Evolutionary conservation across 1,139 yeast genomes (phyloP).

Genomic region (Yamadazyma siamensis): DNA sequence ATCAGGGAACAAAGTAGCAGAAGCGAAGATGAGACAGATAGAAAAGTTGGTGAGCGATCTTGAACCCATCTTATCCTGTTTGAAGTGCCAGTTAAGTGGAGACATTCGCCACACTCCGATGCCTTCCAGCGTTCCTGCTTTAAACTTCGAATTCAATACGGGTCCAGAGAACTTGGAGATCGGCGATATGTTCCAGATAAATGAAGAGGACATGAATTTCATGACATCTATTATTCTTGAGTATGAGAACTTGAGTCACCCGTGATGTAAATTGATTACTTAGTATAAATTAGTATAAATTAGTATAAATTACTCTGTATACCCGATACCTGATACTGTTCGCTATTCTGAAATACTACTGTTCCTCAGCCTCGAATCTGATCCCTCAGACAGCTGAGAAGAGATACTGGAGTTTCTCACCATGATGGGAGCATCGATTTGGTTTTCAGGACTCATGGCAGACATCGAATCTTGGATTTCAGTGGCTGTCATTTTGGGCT

Average conservation of each 20-base stretch:
- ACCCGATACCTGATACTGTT: too few species aligned
- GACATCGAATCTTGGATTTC: slow-evolving; percentile 6
- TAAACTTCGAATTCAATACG: too few species aligned
- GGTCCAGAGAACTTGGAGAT: too few species aligned
- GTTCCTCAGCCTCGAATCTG: slow-evolving; percentile 11
- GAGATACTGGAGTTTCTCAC: slow-evolving; percentile 6
- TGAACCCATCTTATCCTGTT: slow-evolving; percentile 6
- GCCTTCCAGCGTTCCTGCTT: too few species aligned
- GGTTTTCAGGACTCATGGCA: slow-evolving; percentile 1
- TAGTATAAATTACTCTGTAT: too few species aligned
- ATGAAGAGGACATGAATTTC: slow-evolving; percentile 8
- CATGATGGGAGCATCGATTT: slow-evolving; percentile 13
- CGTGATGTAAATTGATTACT: too few species aligned
- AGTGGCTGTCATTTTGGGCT: too few species aligned
- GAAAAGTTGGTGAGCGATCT: slow-evolving; percentile 13
- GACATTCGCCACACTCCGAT: too few species aligned
- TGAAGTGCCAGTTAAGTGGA: too few species aligned
- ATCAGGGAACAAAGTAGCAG: slow-evolving; percentile 24
- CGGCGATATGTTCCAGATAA: slow-evolving; percentile 7
- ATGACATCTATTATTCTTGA: too few species aligned
- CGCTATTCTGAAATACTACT: slow-evolving; percentile 10
- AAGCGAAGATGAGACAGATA: slow-evolving; percentile 21
- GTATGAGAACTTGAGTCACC: too few species aligned
- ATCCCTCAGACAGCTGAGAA: slow-evolving; percentile 2
- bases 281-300: too few species aligned